Conservation (phyloP, 495 filamentous ascomycete species). For the Hyaloscypha variabilis region DNA sequence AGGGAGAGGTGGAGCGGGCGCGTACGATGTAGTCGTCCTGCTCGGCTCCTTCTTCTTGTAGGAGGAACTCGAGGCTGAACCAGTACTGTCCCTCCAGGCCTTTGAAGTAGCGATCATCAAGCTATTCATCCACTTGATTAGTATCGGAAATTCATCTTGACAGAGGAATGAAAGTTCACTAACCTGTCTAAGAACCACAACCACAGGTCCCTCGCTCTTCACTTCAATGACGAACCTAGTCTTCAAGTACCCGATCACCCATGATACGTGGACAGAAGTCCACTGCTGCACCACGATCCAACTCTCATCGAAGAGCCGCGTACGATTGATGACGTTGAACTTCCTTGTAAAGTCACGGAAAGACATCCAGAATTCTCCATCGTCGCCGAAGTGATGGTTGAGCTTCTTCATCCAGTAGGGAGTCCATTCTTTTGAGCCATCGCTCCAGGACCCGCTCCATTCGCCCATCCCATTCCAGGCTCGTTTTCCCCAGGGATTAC, state of each 20-base stretch:
- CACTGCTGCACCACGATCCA: constrained; percentile 86
- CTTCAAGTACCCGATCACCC: constrained; percentile 81
- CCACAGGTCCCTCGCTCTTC: constrained; percentile 65
- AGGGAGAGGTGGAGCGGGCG: background rate
- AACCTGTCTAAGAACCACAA: constrained; percentile 70
- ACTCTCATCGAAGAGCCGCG: constrained; percentile 74
- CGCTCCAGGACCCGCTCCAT: constrained; percentile 85
- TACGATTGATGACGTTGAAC: constrained; percentile 82
- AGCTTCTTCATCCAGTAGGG: constrained; percentile 81
- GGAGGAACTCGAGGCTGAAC: constrained; percentile 77
- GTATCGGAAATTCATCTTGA: background rate
- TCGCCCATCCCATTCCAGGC: constrained; percentile 55
- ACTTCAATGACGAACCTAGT: constrained; percentile 79
- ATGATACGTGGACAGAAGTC: constrained; percentile 83
- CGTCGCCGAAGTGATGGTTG: constrained; percentile 75
- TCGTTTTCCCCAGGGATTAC: constrained; percentile 83
- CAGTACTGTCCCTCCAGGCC: constrained; percentile 82
- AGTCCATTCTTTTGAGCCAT: constrained; percentile 92
- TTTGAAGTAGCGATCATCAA: constrained; percentile 84
- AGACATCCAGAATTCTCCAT: constrained; percentile 71
- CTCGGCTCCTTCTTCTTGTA: constrained; percentile 77
- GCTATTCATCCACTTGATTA: constrained; percentile 45
- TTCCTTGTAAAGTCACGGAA: constrained; percentile 84
- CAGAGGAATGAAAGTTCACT: background rate
- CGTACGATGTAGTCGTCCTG: constrained; percentile 5